Conservation (phyloP, 108 stramenopile genomes). For the Conticribra weissflogii region DNA sequence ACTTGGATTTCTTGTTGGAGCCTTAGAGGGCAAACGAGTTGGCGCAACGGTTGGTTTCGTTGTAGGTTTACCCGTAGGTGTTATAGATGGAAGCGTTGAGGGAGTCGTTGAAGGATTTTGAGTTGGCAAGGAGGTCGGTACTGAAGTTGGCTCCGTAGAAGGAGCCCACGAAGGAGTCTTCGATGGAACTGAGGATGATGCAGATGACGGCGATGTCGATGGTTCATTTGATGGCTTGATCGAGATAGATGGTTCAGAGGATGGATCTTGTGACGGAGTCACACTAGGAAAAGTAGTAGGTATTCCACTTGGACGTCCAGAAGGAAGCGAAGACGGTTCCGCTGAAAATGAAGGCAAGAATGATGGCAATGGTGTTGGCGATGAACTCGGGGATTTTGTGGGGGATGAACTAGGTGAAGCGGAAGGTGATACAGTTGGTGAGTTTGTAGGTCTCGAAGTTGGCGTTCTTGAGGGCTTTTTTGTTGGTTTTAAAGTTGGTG, state of each 20-base stretch:
- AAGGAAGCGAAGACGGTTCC: conserved; percentile 3
- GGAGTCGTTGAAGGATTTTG: conserved; percentile 5
- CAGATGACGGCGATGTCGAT: neutral
- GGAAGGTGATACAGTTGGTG: conserved; percentile 10
- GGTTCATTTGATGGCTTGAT: neutral
- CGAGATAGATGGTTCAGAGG: neutral
- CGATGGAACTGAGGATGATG: neutral
- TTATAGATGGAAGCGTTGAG: neutral
- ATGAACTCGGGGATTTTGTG: neutral
- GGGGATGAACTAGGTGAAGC: neutral
- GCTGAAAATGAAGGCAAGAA: too few relatives aligned
- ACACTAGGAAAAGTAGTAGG: neutral
- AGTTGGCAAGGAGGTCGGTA: conserved; percentile 22
- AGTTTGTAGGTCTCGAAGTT: conserved; percentile 8
- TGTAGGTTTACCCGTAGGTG: conserved; percentile 1
- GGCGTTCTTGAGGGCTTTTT: conserved; percentile 5
- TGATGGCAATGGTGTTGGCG: neutral
- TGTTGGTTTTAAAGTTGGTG: conserved; percentile 7
- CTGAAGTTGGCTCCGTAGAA: conserved; percentile 11
- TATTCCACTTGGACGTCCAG: neutral
- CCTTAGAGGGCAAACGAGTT: neutral
- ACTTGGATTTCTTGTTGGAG: conserved; percentile 5
- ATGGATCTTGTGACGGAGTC: neutral
- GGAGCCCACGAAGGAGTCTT: conserved; percentile 6
- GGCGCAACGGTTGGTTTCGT: neutral